Evolutionary conservation across 2,329 filamentous ascomycete species (phyloP).

Genomic region (Sphaerostilbella broomeana): DNA sequence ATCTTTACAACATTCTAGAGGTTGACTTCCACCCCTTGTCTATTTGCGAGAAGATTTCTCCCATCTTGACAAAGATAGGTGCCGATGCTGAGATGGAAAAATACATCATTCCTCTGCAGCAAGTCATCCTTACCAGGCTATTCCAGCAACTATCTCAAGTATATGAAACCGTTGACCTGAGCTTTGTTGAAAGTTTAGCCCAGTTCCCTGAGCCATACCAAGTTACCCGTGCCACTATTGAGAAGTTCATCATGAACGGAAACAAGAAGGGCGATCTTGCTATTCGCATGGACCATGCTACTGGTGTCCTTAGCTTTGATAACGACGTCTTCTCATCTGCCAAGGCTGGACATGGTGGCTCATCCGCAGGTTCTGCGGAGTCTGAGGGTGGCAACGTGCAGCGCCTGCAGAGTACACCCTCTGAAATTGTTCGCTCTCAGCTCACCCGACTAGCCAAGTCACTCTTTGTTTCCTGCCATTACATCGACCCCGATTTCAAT

Average conservation of each 20-base stretch:
- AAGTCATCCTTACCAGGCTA: conserved; percentile 94
- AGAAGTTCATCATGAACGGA: conserved; percentile 99
- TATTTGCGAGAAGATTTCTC: conserved; percentile 98
- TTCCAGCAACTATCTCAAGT: conserved; percentile 99
- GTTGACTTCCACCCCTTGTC: conserved; percentile 98
- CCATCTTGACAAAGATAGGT: conserved; percentile 89
- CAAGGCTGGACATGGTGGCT: conserved; percentile 83
- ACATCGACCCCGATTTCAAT: conserved; percentile 86
- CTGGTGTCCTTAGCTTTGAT: conserved; percentile 92
- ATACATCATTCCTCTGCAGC: conserved; percentile 91
- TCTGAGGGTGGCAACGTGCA: conserved; percentile 78
- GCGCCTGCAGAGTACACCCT: conserved; percentile 92
- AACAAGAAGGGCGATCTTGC: conserved; percentile 99
- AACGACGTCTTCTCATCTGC: conserved; percentile 97
- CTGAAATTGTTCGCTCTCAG: conserved; percentile 94
- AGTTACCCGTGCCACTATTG: conserved; percentile 81
- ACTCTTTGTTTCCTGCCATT: conserved; percentile 89
- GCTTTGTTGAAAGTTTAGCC: conserved; percentile 87
- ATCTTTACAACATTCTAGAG: conserved; percentile 97
- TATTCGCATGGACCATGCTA: conserved; percentile 92
- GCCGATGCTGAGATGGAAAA: conserved; percentile 93
- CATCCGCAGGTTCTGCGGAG: conserved; percentile 80
- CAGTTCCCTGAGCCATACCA: conserved; percentile 96
- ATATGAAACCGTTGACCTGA: conserved; percentile 93
- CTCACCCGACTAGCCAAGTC: conserved; percentile 86